phyloP scores from a whole-genome alignment of 306 rosid species.

The Mucuna pruriens region DNA sequence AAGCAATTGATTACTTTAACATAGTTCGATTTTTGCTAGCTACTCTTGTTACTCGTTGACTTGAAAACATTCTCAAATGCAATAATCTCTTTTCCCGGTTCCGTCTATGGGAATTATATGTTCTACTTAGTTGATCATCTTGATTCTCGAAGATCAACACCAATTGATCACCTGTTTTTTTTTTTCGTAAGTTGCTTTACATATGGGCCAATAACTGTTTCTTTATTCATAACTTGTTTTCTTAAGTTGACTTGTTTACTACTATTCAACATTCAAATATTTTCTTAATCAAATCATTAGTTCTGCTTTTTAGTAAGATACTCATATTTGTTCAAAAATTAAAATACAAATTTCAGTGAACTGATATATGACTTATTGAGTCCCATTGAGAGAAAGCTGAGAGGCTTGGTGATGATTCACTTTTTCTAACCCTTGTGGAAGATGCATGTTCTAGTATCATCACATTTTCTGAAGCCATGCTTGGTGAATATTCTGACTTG shows the following conservation, averaged over 20 bases:
- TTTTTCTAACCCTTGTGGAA: not conserved
- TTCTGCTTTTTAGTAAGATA: constrained; percentile 4
- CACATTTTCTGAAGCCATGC: not conserved
- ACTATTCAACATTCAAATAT: not conserved
- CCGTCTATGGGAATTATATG: not conserved
- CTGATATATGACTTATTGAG: not conserved
- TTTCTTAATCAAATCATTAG: not conserved
- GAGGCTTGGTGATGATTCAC: not conserved
- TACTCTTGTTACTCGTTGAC: not conserved
- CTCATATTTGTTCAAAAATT: not conserved
- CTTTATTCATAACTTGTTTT: constrained; percentile 9
- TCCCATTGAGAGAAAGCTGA: not conserved
- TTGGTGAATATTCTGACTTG: not conserved
- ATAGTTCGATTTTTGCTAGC: not conserved
- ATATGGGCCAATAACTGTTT: not conserved
- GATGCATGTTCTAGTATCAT: not conserved
- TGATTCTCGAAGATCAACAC: constrained; percentile 17
- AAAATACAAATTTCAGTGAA: not conserved
- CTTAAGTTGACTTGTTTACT: constrained; percentile 7
- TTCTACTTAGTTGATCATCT: not conserved
- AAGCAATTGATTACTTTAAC: not conserved
- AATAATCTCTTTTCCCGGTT: not conserved
- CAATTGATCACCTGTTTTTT: not conserved
- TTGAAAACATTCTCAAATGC: not conserved
- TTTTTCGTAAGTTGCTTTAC: not conserved